Conservation (phyloP, 306 rosid genomes). For the Astragalus glycyphyllos region DNA sequence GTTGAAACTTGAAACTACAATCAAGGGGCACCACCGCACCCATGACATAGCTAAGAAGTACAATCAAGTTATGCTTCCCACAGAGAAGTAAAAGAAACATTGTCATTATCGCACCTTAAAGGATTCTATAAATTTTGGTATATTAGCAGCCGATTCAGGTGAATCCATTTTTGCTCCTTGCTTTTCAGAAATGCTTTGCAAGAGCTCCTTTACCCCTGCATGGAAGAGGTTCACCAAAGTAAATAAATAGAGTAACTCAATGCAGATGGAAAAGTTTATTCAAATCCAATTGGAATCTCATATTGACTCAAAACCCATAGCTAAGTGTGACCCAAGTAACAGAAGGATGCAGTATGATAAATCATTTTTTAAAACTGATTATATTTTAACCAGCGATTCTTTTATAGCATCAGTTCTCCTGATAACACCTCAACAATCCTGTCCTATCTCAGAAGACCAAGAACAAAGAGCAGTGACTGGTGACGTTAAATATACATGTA, state of each 20-base stretch:
- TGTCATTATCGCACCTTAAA: slow-evolving; percentile 63
- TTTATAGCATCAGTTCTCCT: slow-evolving; percentile 16
- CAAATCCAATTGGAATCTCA: slow-evolving; percentile 22
- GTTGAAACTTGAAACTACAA: slow-evolving; percentile 23
- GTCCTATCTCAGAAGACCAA: not conserved
- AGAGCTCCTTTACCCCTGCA: slow-evolving; percentile 88
- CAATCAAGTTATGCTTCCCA: slow-evolving; percentile 31
- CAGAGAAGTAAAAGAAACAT: slow-evolving; percentile 46
- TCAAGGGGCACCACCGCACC: slow-evolving; percentile 15
- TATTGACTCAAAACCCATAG: slow-evolving; percentile 32
- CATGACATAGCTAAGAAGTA: slow-evolving; percentile 17
- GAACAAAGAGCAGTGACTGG: slow-evolving; percentile 28
- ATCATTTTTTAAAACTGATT: slow-evolving; percentile 9
- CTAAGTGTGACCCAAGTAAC: slow-evolving; percentile 15
- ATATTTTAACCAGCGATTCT: slow-evolving; percentile 14
- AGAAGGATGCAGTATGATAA: slow-evolving; percentile 29
- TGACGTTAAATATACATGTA: slow-evolving; percentile 4
- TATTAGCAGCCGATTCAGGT: slow-evolving; percentile 80
- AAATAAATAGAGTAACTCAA: slow-evolving; percentile 32
- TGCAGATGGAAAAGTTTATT: slow-evolving; percentile 13
- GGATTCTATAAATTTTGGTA: slow-evolving; percentile 71
- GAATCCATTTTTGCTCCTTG: slow-evolving; percentile 88
- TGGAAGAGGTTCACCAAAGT: slow-evolving; percentile 35
- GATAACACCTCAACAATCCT: slow-evolving; percentile 26
- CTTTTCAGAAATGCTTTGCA: slow-evolving; percentile 87